A percentile compares a stretch with the other conserved stretches of the same genome.
These are phyloP conservation scores for Gigaspora rosea DNA, from an alignment of 192 early-diverging fungal species.

Conservation along the genomic window DNA sequence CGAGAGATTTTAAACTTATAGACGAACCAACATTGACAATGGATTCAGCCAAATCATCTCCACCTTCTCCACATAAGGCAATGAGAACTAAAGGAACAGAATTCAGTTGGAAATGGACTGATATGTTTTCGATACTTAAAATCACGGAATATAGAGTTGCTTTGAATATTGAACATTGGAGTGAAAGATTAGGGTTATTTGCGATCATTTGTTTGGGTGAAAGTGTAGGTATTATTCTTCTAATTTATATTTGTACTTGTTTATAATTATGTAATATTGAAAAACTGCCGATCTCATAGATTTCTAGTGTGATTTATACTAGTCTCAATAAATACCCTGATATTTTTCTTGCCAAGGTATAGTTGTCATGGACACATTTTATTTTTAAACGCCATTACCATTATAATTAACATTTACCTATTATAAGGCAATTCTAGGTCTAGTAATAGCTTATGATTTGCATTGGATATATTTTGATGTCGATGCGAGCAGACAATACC, in stretches of 20 bases:
- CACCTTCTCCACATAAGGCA: neutral
- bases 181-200: constrained; percentile 42
- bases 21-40: neutral
- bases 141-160: constrained; percentile 33
- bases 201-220: constrained; percentile 41
- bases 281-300: neutral
- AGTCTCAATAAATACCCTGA: constrained; percentile 20
- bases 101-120: constrained; percentile 31
- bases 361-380: neutral
- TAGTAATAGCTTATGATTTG: constrained; percentile 42
- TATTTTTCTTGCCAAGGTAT: constrained; percentile 33
- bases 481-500: constrained; percentile 40
- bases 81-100: constrained; percentile 25
- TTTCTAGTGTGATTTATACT: constrained; percentile 36
- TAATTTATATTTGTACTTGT: neutral
- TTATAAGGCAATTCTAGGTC: constrained; percentile 35
- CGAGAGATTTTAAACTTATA: neutral
- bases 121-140: constrained; percentile 2
- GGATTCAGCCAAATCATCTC: neutral
- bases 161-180: constrained; percentile 46
- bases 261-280: neutral
- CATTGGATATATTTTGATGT: constrained; percentile 51
- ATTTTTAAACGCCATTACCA: neutral
- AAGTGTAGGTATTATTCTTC: constrained; percentile 28
- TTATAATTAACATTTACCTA: neutral